Evolutionary conservation across 306 rosid species (phyloP), one percentile per base, ranked within the genome.

Genomic region (Hylodesmum podocarpum): DNA sequence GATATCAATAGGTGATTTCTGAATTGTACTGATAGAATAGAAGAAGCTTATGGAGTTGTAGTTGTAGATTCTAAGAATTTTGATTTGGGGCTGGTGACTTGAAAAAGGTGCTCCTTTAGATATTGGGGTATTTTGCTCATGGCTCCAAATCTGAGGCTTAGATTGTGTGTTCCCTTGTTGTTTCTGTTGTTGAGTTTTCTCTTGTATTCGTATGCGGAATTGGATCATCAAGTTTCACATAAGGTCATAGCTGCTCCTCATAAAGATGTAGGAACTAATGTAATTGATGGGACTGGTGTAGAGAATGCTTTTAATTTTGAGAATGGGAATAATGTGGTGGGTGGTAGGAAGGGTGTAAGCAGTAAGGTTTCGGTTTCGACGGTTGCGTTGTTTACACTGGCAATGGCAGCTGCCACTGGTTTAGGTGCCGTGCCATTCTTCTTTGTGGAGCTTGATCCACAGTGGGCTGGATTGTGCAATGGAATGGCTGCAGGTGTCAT

Each of bases 401-500:
- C 94, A 13, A 96, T 96, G 99, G 99, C 98, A 24, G 96, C 99
- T 77, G 99, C 98, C 22, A 91, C 98, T 39, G 99, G 99, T 82
- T 86, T 96, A 81, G 99, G 99, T 46, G 98, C 99, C 19, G 91
- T 96, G 18, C 99, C 99, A 3, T 96, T 96, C 90, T 96, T 96
- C 91, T 96, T 96, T 83, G 96, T 96, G 81, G 97, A 96, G 86
- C 99, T 92, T 76, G 97, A 92, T 84, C 96, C 98, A 1, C 96
- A 89, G 69, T 96, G 99, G 99, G 98, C 97, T 50, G 99, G 99
- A 34, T 66, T 96, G 47, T 96, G 99, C 86, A 96, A 96, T 66
- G 99, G 99, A 82, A 96, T 96, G 95, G 99, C 98, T 51, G 96
- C 99, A 37, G 99, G 99, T 86, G 99, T 96, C 59, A 96, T 96